Evolutionary conservation across 2,329 filamentous ascomycete species (phyloP).

Genomic region (Fusarium sp.): DNA sequence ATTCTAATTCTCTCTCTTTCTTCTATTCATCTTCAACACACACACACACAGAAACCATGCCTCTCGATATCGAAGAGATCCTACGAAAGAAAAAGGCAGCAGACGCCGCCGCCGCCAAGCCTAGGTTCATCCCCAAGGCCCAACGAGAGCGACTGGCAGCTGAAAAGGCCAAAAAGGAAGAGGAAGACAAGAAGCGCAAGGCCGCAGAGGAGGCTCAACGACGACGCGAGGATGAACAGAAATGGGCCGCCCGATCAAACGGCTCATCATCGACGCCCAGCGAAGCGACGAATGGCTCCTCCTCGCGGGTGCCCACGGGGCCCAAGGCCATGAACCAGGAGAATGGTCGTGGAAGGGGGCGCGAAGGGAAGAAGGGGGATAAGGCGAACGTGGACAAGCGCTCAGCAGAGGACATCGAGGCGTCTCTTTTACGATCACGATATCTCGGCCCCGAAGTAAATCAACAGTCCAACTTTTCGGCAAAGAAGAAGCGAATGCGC

Average conservation of each 20-base stretch:
- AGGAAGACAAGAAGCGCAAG: slow-evolving; percentile 66
- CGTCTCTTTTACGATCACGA: slow-evolving; percentile 78
- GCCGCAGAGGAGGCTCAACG: slow-evolving; percentile 74
- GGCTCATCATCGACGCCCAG: slow-evolving; percentile 41
- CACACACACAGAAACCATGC: slow-evolving; percentile 43
- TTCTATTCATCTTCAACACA: not conserved
- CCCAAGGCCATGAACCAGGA: slow-evolving; percentile 73
- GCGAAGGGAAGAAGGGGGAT: slow-evolving; percentile 50
- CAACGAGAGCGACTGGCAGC: slow-evolving; percentile 84
- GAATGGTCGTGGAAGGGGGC: slow-evolving; percentile 53
- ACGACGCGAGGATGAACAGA: slow-evolving; percentile 72
- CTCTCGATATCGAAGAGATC: slow-evolving; percentile 85
- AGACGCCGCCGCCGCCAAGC: slow-evolving; percentile 86
- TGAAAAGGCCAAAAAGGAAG: slow-evolving; percentile 80
- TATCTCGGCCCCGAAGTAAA: slow-evolving; percentile 95
- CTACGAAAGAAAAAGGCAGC: slow-evolving; percentile 87
- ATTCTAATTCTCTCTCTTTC: not conserved
- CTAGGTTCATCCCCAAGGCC: slow-evolving; percentile 87
- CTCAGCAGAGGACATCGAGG: slow-evolving; percentile 74
- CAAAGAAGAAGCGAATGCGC: slow-evolving; percentile 93
- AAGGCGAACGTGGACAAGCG: slow-evolving; percentile 52
- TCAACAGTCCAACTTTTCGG: slow-evolving; percentile 85
- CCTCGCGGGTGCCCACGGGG: slow-evolving; percentile 71
- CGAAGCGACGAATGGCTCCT: slow-evolving; percentile 40
- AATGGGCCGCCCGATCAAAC: slow-evolving; percentile 48